phyloP scores from a whole-genome alignment of 768 basidiomycete species.

The Collybiopsis confluens region DNA sequence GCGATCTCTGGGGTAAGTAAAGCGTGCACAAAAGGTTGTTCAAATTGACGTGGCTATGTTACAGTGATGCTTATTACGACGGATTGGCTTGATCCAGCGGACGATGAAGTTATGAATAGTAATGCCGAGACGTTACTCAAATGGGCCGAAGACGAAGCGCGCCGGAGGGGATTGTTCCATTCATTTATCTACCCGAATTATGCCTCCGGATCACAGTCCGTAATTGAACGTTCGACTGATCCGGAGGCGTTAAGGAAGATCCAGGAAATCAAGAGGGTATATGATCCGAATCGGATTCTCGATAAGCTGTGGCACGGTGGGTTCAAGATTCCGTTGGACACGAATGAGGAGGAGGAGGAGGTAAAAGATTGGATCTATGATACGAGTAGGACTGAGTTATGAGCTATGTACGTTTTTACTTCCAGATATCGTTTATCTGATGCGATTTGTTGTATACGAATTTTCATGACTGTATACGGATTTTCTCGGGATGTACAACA shows the following conservation, averaged over 20 bases:
- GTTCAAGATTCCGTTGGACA: constrained; percentile 2
- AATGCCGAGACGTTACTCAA: constrained; percentile 7
- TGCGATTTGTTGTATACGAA: too few species aligned
- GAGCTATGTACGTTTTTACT: too few species aligned
- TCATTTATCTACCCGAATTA: constrained; percentile 12
- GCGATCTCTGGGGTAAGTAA: constrained; percentile 11
- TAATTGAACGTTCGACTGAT: background rate
- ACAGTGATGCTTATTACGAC: constrained; percentile 12
- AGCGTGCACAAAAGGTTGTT: background rate
- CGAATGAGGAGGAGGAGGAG: background rate
- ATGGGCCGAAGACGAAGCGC: constrained; percentile 12
- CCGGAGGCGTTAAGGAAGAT: background rate
- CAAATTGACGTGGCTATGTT: background rate
- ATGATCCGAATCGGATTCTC: constrained; percentile 6
- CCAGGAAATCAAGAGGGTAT: background rate
- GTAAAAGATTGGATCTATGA: background rate
- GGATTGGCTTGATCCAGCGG: constrained; percentile 12
- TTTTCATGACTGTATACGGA: too few species aligned
- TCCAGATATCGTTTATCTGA: too few species aligned
- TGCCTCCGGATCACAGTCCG: constrained; percentile 3
- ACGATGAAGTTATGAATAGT: constrained; percentile 13
- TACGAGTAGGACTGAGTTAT: background rate
- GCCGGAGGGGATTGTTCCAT: constrained; percentile 3
- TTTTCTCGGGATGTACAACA: too few species aligned
- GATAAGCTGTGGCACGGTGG: constrained; percentile 9